Evolutionary conservation across 306 rosid species (phyloP), one percentile per base, ranked within the genome.

Genomic region (Carpinus viminea): DNA sequence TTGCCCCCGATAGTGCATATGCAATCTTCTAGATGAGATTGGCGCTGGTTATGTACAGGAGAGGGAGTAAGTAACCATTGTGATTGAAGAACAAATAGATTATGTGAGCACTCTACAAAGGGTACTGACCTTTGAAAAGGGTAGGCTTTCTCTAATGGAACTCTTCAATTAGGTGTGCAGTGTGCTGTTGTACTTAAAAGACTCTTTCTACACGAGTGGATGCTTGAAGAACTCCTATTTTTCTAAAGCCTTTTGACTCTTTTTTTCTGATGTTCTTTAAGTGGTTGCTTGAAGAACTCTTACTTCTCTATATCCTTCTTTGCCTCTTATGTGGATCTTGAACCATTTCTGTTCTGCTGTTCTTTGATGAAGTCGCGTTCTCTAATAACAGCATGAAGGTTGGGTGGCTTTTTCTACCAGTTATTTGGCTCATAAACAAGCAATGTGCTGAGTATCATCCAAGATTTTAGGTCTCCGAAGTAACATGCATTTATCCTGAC

Each of bases 231-330:
- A 38, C 65, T 20, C 15, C 3, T 18, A 38, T 13, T 51, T 20
- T 50, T 36, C 41, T 34, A 18, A 17, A 28, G 28, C 36, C 28
- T 21, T 26, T 64, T 51, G 21, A 5, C 31, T 64, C 28, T 45
- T 13, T 4, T 17, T 24, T 62, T 75, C n/a, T 62, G 48, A 28
- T 47, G 5, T 61, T 46, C 12, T 2, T 16, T 47, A 31, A 76
- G 21, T 76, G 26, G 73, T 65, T 65, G 79, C 64, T 50, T 66
- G 64, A 66, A 66, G 79, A 50, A 38, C 65, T 20, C 15, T 8
- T 18, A 17, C 8, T 51, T 20, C 50, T 51, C 43, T 36, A 18
- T 31, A 28, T 31, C 36, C 28, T 21, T 36, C 18, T 26, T 65
- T 51, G 24, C 11, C 31, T 65, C 28, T 18, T 18, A 59, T 74